phyloP scores from a whole-genome alignment of 108 stramenopile species.

The Nitzschia sp. region DNA sequence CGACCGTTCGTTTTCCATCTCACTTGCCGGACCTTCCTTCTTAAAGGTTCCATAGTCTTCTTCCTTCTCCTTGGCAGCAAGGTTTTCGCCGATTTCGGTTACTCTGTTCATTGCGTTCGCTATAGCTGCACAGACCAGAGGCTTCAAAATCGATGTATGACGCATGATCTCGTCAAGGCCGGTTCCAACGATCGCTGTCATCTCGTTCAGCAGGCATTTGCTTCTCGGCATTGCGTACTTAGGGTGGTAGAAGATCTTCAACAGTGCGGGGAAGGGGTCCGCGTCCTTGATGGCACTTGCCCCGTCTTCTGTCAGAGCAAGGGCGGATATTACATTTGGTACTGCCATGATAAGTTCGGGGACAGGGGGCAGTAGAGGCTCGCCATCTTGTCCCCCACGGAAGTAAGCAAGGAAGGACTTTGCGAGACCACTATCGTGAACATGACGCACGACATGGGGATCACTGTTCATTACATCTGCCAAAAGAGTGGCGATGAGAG shows the following conservation, averaged over 20 bases:
- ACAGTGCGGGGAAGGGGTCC: constrained; percentile 85
- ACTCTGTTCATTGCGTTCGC: constrained; percentile 72
- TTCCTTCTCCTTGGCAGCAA: constrained; percentile 39
- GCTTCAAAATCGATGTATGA: constrained; percentile 74
- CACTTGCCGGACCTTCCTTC: neutral
- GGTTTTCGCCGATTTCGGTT: constrained; percentile 51
- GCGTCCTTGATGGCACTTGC: constrained; percentile 65
- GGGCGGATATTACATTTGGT: constrained; percentile 85
- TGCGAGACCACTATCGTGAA: constrained; percentile 80
- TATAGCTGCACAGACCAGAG: constrained; percentile 62
- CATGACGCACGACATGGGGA: constrained; percentile 80
- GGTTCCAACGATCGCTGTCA: constrained; percentile 83
- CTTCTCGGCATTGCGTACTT: constrained; percentile 88
- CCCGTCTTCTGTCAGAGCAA: constrained; percentile 87
- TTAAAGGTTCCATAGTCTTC: neutral
- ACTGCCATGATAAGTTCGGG: constrained; percentile 90
- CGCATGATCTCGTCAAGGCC: constrained; percentile 94
- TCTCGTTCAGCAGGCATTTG: constrained; percentile 84
- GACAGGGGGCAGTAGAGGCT: constrained; percentile 62
- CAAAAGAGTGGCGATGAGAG: constrained; percentile 67
- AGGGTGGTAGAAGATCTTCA: constrained; percentile 76
- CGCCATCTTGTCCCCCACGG: constrained; percentile 29
- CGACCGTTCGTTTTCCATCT: constrained; percentile 65
- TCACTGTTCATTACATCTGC: constrained; percentile 89
- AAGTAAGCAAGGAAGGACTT: constrained; percentile 68